A percentile compares a stretch with the other conserved stretches of the same genome.
Evolutionary conservation across 2,329 filamentous ascomycete genomes (phyloP).

Genomic region (Fusarium illudens): DNA sequence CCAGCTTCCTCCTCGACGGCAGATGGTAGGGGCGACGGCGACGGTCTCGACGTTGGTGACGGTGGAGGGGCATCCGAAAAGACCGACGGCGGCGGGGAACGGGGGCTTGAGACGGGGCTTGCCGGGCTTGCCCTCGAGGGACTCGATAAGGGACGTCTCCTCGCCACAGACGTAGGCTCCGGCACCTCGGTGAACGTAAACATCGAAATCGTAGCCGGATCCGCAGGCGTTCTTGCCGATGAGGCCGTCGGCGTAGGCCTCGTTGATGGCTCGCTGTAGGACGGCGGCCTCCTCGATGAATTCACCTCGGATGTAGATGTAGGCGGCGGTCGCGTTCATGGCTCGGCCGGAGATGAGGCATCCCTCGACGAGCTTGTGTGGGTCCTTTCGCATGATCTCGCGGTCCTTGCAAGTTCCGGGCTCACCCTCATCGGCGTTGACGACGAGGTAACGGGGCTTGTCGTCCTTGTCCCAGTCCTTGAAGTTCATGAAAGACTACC

Average conservation of each 20-base stretch:
- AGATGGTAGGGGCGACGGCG: conserved; percentile 94
- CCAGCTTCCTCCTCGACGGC: conserved; percentile 90
- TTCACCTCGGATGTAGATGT: conserved; percentile 99
- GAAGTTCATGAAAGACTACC: conserved; percentile 98
- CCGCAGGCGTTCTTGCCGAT: conserved; percentile 99
- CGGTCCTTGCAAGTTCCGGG: conserved; percentile 99
- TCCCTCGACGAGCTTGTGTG: conserved; percentile 98
- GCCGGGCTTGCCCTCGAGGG: conserved; percentile 96
- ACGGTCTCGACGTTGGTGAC: conserved; percentile 98
- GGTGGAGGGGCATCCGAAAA: conserved; percentile 97
- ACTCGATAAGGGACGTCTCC: conserved; percentile 98
- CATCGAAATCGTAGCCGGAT: conserved; percentile 96
- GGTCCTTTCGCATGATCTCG: conserved; percentile 99
- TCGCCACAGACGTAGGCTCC: conserved; percentile 98
- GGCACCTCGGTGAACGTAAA: conserved; percentile 95
- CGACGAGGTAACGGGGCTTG: conserved; percentile 94
- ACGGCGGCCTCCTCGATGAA: conserved; percentile 96
- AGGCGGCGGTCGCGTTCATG: conserved; percentile 98
- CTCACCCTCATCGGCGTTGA: conserved; percentile 99
- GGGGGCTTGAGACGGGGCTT: conserved; percentile 99
- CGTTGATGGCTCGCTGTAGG: conserved; percentile 94
- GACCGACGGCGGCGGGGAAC: conserved; percentile 95
- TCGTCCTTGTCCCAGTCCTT: conserved; percentile 99
- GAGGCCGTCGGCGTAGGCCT: conserved; percentile 92
- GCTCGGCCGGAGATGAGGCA: conserved; percentile 94